Conservation (phyloP, 495 filamentous ascomycete species). For the Penicillium argentinense region DNA sequence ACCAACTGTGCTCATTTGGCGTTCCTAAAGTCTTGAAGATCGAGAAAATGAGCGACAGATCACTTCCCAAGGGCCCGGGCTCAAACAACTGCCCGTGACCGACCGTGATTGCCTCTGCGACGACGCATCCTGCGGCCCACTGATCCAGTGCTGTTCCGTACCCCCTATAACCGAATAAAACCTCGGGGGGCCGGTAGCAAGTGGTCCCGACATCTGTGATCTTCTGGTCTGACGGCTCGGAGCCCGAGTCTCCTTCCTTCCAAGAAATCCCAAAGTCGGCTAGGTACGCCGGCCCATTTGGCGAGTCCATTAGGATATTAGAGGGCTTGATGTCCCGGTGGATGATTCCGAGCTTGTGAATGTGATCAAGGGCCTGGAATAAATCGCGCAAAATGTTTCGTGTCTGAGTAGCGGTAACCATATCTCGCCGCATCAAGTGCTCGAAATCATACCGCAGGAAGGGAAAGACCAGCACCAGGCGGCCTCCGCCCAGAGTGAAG, state of each 20-base stretch:
- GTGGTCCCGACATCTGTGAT: conserved; percentile 93
- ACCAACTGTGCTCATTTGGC: conserved; percentile 75
- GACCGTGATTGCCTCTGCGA: conserved; percentile 59
- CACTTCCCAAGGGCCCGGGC: conserved; percentile 82
- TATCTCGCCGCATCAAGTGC: conserved; percentile 52
- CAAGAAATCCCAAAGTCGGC: conserved; percentile 93
- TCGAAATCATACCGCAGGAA: conserved; percentile 74
- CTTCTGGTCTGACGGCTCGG: conserved; percentile 68
- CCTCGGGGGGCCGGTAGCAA: conserved; percentile 84
- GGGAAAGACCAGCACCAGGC: conserved; percentile 78
- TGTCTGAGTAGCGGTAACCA: conserved; percentile 44
- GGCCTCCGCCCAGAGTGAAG: conserved; percentile 68
- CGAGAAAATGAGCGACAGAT: conserved; percentile 83
- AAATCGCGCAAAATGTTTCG: conserved; percentile 59
- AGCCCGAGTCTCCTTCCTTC: conserved; percentile 58
- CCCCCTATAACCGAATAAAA: conserved; percentile 76
- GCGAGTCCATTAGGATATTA: conserved; percentile 73
- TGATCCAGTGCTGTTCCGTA: conserved; percentile 78
- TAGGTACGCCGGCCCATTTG: conserved; percentile 69
- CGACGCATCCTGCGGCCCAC: conserved; percentile 85
- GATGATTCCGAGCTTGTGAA: conserved; percentile 75
- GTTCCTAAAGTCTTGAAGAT: conserved; percentile 90
- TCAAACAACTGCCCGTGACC: conserved; percentile 69
- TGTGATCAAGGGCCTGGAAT: conserved; percentile 68
- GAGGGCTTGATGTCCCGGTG: conserved; percentile 95